Base-by-base conservation (phyloP, 768 basidiomycete species). In the Phlebiopsis gigantea region DNA sequence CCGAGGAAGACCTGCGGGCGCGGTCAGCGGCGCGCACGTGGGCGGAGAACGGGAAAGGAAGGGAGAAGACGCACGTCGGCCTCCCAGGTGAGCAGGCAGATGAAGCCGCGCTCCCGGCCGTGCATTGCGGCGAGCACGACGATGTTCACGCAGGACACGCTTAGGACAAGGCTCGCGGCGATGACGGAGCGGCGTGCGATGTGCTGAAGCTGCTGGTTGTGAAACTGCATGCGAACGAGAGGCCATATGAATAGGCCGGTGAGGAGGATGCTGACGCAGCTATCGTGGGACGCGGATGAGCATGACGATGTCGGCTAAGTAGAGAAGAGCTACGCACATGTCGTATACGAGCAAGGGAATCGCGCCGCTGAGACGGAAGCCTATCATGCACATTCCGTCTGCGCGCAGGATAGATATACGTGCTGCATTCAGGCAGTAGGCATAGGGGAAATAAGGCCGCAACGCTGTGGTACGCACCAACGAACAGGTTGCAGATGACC, bases 81-180 rank as follows among this genome's bases (percentile, higher is more conserved):
- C 17, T 71, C 71, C 61, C 75, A 77, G 58, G 63, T 63, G 6
- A 70, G 72, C 0, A 81, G 68, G 62, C 78, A 79, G 6, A 81
- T 71, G 78, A 77, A 80, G 6, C 71, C 77, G 8, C 78, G 65
- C 59, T 82, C 72, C 22, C 69, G 62, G 5, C 80, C 80, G 45
- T 80, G 69, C 64, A 77, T 55, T 22, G 71, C 50, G 10, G 77
- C 76, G 26, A 83, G 69, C n/a, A 80, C 65, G 10, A 69, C 63
- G 39, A 81, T 75, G 63, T 83, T 76, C 53, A 78, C 72, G 34
- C 76, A 73, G 10, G 79, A 80, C 5, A 81, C 81, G 10, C 72
- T 71, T 12, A 83, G 72, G 0, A 79, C 76, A 21, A 78, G 69
- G 21, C 68, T 60, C 0, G 81, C 72, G 0, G 80, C 80, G 46